phyloP scores from a whole-genome alignment of 768 basidiomycete genomes.

The Rhodotorula taiwanensis region DNA sequence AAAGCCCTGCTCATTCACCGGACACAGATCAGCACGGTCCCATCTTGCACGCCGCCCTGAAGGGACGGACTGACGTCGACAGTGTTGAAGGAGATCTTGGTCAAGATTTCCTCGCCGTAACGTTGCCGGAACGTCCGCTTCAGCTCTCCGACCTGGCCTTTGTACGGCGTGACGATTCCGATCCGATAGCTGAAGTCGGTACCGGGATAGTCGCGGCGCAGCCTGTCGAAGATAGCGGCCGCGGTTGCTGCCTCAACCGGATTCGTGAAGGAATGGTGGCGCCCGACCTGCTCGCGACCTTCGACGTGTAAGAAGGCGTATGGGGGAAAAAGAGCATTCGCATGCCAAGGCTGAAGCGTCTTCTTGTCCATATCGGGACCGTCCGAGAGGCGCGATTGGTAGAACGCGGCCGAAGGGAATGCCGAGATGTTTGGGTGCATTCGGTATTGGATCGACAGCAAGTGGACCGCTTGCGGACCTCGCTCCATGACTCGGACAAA shows the following conservation, averaged over 20 bases:
- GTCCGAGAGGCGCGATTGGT: constrained; percentile 67
- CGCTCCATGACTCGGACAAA: constrained; percentile 79
- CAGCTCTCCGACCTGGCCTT: constrained; percentile 74
- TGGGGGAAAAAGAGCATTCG: constrained; percentile 48
- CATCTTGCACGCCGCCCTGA: not conserved
- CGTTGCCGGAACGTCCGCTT: constrained; percentile 60
- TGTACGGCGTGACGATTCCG: constrained; percentile 87
- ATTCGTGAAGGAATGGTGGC: constrained; percentile 71
- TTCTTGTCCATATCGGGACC: constrained; percentile 81
- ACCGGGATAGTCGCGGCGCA: constrained; percentile 57
- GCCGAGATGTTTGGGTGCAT: constrained; percentile 96
- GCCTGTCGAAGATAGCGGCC: constrained; percentile 64
- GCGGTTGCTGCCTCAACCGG: constrained; percentile 65
- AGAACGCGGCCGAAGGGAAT: constrained; percentile 83
- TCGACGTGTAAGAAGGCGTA: constrained; percentile 85
- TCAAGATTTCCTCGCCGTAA: constrained; percentile 65
- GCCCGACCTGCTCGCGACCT: constrained; percentile 59
- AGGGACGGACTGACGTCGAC: constrained; percentile 51
- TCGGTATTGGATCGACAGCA: constrained; percentile 97
- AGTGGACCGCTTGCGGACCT: constrained; percentile 73
- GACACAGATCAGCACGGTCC: not conserved
- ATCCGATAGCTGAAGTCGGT: constrained; percentile 50
- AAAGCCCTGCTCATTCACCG: constrained; percentile 62
- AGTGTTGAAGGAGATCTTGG: constrained; percentile 83
- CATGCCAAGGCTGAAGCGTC: constrained; percentile 81